A percentile compares a stretch with the other conserved stretches of the same genome.
Evolutionary conservation across 495 filamentous ascomycete species (phyloP).

Genomic region (Friedmanniomyces simplex): DNA sequence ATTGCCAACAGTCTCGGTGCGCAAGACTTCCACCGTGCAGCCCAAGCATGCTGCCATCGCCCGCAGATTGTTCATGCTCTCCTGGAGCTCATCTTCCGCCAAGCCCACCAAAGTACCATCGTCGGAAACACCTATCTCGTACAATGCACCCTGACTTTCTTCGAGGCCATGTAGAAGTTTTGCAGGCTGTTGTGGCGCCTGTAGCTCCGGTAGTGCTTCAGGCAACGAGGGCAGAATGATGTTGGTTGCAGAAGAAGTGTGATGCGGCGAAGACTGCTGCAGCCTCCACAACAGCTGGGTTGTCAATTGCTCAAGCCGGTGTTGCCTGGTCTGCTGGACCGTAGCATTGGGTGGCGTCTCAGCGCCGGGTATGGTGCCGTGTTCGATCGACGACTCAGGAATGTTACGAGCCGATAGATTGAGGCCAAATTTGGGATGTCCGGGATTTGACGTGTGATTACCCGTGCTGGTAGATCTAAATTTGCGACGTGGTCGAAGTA

Average conservation of each 20-base stretch:
- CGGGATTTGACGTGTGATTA: conserved; percentile 47
- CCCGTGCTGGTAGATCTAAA: conserved; percentile 57
- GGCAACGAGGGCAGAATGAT: conserved; percentile 65
- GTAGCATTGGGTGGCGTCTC: conserved; percentile 29
- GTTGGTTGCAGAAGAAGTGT: conserved; percentile 59
- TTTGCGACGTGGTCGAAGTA: conserved; percentile 65
- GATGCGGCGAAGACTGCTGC: conserved; percentile 88
- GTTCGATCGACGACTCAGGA: conserved; percentile 13
- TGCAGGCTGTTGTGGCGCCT: conserved; percentile 46
- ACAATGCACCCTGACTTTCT: conserved; percentile 83
- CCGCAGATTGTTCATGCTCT: conserved; percentile 71
- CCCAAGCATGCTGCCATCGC: conserved; percentile 88
- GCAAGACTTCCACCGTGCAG: conserved; percentile 72
- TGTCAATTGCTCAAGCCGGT: conserved; percentile 78
- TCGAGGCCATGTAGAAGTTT: conserved; percentile 72
- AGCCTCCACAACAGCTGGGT: conserved; percentile 92
- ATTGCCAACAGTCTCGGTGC: conserved; percentile 74
- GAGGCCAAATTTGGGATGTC: conserved; percentile 38
- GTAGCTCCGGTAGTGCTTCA: conserved; percentile 45
- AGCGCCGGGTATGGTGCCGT: conserved; percentile 19
- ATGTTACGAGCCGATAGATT: background rate
- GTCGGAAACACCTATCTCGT: conserved; percentile 93
- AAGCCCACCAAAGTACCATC: conserved; percentile 86
- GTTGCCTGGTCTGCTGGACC: conserved; percentile 57
- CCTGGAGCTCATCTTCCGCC: conserved; percentile 82